phyloP scores from a whole-genome alignment of 257 asterid species.

The Salvia splendens region DNA sequence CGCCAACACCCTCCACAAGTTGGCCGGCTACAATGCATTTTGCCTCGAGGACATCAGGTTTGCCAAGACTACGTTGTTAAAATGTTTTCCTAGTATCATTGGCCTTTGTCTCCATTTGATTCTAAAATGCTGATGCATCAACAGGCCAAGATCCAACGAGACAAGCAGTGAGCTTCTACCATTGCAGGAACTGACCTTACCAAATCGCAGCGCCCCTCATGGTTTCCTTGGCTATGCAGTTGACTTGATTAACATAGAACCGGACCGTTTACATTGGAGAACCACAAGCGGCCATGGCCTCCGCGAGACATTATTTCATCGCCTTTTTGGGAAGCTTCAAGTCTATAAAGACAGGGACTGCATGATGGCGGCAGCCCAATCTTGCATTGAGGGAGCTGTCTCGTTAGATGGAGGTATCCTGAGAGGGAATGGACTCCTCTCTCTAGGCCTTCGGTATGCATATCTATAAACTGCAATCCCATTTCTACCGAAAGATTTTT shows the following conservation, averaged over 20 bases:
- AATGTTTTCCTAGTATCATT: not conserved
- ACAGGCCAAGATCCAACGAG: constrained; percentile 41
- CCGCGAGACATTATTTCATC: constrained; percentile 55
- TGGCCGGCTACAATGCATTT: constrained; percentile 43
- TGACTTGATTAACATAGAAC: constrained; percentile 44
- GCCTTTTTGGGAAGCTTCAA: constrained; percentile 67
- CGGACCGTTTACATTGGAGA: constrained; percentile 33
- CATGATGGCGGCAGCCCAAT: constrained; percentile 58
- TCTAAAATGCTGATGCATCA: constrained; percentile 10
- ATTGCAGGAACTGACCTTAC: constrained; percentile 45
- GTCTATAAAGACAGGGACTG: constrained; percentile 47
- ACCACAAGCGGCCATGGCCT: constrained; percentile 49
- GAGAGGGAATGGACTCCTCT: constrained; percentile 50
- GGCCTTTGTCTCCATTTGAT: not conserved
- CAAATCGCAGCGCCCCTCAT: constrained; percentile 44
- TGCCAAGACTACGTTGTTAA: not conserved
- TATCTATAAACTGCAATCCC: not conserved
- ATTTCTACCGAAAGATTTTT: not conserved
- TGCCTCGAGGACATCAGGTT: constrained; percentile 64
- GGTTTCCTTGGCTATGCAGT: constrained; percentile 68
- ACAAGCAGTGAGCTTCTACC: constrained; percentile 34
- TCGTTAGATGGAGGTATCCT: constrained; percentile 70
- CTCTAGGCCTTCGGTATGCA: constrained; percentile 50
- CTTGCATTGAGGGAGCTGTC: constrained; percentile 54
- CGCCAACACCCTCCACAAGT: constrained; percentile 29